Conservation (phyloP, 805 yeast species). For the Clavispora fructus region DNA sequence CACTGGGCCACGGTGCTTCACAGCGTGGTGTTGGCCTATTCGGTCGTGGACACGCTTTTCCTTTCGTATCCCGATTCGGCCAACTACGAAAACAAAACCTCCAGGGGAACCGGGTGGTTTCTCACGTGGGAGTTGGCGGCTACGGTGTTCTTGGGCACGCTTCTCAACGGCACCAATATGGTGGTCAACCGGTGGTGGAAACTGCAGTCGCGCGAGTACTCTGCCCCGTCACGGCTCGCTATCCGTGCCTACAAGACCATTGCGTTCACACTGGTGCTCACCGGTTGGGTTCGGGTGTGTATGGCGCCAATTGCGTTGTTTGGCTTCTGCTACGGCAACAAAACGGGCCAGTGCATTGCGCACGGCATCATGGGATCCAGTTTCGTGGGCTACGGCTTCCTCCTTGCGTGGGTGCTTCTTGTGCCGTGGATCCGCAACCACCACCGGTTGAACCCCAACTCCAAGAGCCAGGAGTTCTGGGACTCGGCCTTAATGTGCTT, state of each 20-base stretch:
- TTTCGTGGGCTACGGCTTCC: slow-evolving; percentile 73
- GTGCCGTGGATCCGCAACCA: slow-evolving; percentile 70
- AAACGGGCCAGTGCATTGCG: slow-evolving; percentile 93
- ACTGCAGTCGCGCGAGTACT: slow-evolving; percentile 1
- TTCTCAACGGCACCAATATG: slow-evolving; percentile 49
- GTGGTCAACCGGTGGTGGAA: slow-evolving; percentile 23
- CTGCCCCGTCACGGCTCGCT: slow-evolving; percentile 8
- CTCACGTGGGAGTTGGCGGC: slow-evolving; percentile 42
- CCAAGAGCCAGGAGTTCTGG: slow-evolving; percentile 70
- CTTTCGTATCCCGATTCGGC: slow-evolving; percentile 59
- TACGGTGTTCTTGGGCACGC: slow-evolving; percentile 50
- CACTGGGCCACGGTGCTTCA: slow-evolving; percentile 19
- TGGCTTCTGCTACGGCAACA: slow-evolving; percentile 80
- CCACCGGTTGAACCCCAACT: slow-evolving; percentile 13
- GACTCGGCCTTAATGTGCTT: slow-evolving; percentile 75
- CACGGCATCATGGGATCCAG: slow-evolving; percentile 97
- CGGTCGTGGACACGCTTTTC: slow-evolving; percentile 51
- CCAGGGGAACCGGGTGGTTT: slow-evolving; percentile 66
- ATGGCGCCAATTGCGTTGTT: slow-evolving; percentile 79
- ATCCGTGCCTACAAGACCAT: slow-evolving; percentile 34
- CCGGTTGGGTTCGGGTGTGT: slow-evolving; percentile 77
- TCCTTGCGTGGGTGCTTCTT: slow-evolving; percentile 59
- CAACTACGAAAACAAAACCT: slow-evolving; percentile 63
- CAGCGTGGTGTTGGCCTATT: slow-evolving; percentile 28
- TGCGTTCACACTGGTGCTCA: slow-evolving; percentile 42